Base-by-base conservation (phyloP, 768 basidiomycete species). In the Chalciporus piperatus region DNA sequence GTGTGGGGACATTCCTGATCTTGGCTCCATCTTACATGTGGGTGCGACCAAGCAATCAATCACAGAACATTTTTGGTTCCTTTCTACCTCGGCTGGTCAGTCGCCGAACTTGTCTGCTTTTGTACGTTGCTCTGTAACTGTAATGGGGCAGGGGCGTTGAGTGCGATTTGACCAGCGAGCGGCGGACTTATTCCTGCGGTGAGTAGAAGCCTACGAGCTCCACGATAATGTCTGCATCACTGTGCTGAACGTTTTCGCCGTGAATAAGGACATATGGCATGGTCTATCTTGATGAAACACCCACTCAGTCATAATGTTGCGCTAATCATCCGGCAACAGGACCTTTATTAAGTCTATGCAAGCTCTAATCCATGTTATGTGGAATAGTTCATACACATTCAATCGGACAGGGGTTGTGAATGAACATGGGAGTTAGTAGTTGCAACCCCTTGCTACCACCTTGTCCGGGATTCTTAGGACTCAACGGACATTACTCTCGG, bases 221-320 rank as follows among this genome's bases (percentile, higher is more conserved):
- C 50, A 48, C 45, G 28, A 51, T 47, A 20, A 51, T 35, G 25
- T 48, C 40, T 30, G 45, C 23, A 19, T 16, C 33, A 46, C 22
- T 19, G 11, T 14, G 35, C 35, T 37, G 9, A 22, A 28, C 20
- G 22, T 39, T 17, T 16, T 51, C 23, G n/a, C 30, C 10, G 30
- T 13, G 25, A 25, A 25, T 25, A 25, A 32, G 30, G 12, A 13
- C 10, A 13, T 32, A 10, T 32, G 12, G 30, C 30, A n/a, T n/a
- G n/a, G n/a, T n/a, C n/a, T n/a, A n/a, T n/a, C n/a, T n/a, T n/a
- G n/a, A n/a, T n/a, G n/a, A n/a, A n/a, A n/a, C n/a, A n/a, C 3
- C 3, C 7, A 10, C 9, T 30, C 30, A 30, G 10, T 30, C 12
- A 9, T 30, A 30, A 30, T 9, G 9, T 30, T 12, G 30, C 30